phyloP scores from a whole-genome alignment of 2,329 filamentous ascomycete genomes.

The Apiospora pterosperma region DNA sequence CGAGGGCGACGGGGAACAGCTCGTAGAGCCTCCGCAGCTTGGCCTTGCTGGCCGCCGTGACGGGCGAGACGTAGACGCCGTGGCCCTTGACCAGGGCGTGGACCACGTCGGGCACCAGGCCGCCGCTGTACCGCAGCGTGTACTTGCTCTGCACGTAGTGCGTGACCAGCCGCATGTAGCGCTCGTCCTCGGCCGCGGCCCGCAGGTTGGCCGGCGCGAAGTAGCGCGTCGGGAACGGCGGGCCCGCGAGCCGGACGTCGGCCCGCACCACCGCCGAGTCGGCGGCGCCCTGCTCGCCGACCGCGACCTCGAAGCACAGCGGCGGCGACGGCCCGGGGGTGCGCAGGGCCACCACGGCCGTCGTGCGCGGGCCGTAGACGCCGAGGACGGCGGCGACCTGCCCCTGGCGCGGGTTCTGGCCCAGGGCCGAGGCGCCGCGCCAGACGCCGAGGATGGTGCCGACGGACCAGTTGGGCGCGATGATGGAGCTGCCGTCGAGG shows the following conservation, averaged over 20 bases:
- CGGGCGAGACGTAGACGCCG: slow-evolving; percentile 58
- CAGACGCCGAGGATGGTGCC: slow-evolving; percentile 60
- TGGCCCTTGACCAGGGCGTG: slow-evolving; percentile 60
- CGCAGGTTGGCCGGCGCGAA: slow-evolving; percentile 62
- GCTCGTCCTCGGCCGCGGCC: slow-evolving; percentile 46
- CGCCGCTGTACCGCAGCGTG: slow-evolving; percentile 58
- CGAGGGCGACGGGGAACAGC: slow-evolving; percentile 55
- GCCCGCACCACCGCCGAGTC: slow-evolving; percentile 38
- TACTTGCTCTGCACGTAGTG: slow-evolving; percentile 51
- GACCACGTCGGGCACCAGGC: slow-evolving; percentile 58
- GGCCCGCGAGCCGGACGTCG: slow-evolving; percentile 31
- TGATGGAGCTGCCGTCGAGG: slow-evolving; percentile 60
- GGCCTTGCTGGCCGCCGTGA: slow-evolving; percentile 46
- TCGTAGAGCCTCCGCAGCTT: slow-evolving; percentile 60
- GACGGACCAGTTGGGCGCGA: slow-evolving; percentile 55
- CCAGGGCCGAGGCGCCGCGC: slow-evolving; percentile 44
- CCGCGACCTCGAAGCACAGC: slow-evolving; percentile 50
- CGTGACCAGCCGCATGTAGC: slow-evolving; percentile 47
- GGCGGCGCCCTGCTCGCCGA: slow-evolving; percentile 25
- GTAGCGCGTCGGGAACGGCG: slow-evolving; percentile 48
- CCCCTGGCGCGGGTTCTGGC: slow-evolving; percentile 31
- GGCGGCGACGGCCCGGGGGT: slow-evolving; percentile 31
- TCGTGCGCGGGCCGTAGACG: slow-evolving; percentile 53
- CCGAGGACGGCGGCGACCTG: slow-evolving; percentile 51
- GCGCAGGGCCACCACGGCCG: slow-evolving; percentile 52